Base-by-base conservation (phyloP, 805 yeast species). In the Nakazawaea ernobii region DNA sequence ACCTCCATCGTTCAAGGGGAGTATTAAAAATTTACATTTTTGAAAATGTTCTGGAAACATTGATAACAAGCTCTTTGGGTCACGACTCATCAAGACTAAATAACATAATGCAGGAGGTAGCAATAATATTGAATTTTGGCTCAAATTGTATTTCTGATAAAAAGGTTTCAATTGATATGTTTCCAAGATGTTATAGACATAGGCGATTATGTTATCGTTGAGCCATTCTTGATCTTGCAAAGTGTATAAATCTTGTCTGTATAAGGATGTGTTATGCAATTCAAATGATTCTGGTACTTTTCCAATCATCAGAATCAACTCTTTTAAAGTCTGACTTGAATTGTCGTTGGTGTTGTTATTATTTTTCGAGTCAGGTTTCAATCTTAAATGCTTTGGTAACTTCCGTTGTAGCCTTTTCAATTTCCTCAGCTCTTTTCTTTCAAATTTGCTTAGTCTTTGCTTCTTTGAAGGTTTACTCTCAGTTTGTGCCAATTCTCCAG, bases 1-100 rank as follows among this genome's bases (percentile, higher is more conserved):
- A 1, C 92, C 94, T 14, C 82, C 81, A 51, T 79, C 84, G 59
- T 84, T 86, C 28, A 84, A 68, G 0, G 92, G 94, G 35, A 84
- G 59, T 52, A 86, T 84, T 1, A 86, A 69, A 53, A 80, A 77
- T 10, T 32, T 26, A 17, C 46, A 48, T 35, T 42, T 48, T 57
- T 65, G 60, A 61, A 63, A 43, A 52, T 51, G 32, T 58, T 54
- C 48, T 8, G 46, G 15, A 68, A 71, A 15, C 67, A 54, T 39
- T 5, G 8, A 68, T 49, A 37, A 26, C 43, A 42, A 42, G n/a
- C 17, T 27, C 4, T 28, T 32, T 14, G 50, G 43, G n/a, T 42
- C 44, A 2, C 29, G 11, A 11, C 35, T 13, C 9, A 26, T 28
- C 36, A 77, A 71, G 28, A 86, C 64, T 27, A 86, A 61, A 56